Evolutionary conservation across 1,284 basidiomycete species (phyloP).

Genomic region (Trametes sp.): DNA sequence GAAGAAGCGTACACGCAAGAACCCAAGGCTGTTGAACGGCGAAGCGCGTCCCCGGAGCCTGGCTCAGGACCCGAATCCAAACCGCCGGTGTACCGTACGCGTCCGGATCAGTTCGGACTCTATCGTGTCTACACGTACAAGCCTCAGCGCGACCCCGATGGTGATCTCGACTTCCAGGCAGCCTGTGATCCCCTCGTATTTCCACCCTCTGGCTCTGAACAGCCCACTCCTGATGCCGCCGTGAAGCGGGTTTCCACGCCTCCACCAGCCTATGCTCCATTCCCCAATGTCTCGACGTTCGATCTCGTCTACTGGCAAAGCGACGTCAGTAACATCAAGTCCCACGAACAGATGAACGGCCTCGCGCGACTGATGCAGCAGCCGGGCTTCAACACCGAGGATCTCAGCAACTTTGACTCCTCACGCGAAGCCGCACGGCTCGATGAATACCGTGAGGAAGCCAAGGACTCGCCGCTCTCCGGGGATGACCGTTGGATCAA

Average conservation of each 20-base stretch:
- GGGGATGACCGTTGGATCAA: conserved; percentile 28
- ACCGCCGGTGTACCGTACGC: background rate
- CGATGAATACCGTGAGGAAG: conserved; percentile 16
- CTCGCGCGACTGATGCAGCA: conserved; percentile 34
- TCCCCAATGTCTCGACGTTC: conserved; percentile 10
- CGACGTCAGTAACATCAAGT: conserved; percentile 18
- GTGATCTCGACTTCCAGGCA: too few species aligned
- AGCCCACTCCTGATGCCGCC: too few species aligned
- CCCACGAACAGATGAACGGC: conserved; percentile 27
- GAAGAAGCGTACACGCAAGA: too few species aligned
- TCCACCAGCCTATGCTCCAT: conserved; percentile 16
- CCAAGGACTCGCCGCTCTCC: background rate
- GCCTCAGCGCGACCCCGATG: background rate
- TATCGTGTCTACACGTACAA: conserved; percentile 10
- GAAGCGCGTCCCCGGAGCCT: background rate
- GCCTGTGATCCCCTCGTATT: too few species aligned
- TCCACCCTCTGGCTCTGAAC: too few species aligned
- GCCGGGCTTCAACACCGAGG: conserved; percentile 33
- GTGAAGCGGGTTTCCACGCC: too few species aligned
- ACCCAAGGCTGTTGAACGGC: background rate
- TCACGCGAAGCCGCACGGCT: too few species aligned
- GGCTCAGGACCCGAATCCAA: background rate
- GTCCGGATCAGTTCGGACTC: conserved; percentile 2
- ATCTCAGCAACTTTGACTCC: too few species aligned
- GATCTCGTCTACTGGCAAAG: conserved; percentile 22